Base-by-base conservation (phyloP, 129 eudicot genomes). In the Flaveria brownii region DNA sequence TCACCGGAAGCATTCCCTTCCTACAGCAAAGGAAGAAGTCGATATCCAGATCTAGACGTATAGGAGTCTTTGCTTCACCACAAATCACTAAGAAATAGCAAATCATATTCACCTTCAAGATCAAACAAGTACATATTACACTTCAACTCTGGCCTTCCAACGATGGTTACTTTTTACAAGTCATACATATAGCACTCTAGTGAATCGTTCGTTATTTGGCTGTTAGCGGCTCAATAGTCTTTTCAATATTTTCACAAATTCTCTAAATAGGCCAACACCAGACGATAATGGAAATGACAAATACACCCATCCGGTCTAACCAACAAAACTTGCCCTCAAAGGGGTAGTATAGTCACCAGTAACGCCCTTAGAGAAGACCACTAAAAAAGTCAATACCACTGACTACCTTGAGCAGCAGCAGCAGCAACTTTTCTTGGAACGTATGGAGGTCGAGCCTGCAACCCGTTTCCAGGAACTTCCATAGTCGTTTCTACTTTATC, bases 351-450 rank as follows among this genome's bases (percentile, higher is more conserved):
- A 18, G 61, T 54, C 61, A 54, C 23, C 61, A 22, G 61, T 22
- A 54, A 54, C 18, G 61, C 61, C 61, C 61, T 54, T 17, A 54
- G 5, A 50, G 39, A 33, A 4, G 45, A 13, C 14, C 1, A 9
- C 14, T 47, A 30, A 71, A 26, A 14, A 66, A 17, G 78, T 88
- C 77, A 94, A 73, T 91, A 94, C 99, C 99, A 94, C 47, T 88
- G 91, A 79, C 80, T 84, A 39, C 91, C 96, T 0, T 86, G 62
- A n/a, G n/a, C n/a, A 42, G 87, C 98, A 36, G 96, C 97, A 69
- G 98, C 92, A 52, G 96, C 86, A 47, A 89, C 87, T 85, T 94
- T 94, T 61, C 99, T 84, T 9, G 93, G 91, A 43, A 87, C 74
- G 55, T 85, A 91, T 14, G 85, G 90, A 15, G 99, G 97, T 49